A percentile compares a stretch with the other conserved stretches of the same genome.
phyloP scores from a whole-genome alignment of 352 stramenopile genomes.

The Globisporangium recalcitrans region DNA sequence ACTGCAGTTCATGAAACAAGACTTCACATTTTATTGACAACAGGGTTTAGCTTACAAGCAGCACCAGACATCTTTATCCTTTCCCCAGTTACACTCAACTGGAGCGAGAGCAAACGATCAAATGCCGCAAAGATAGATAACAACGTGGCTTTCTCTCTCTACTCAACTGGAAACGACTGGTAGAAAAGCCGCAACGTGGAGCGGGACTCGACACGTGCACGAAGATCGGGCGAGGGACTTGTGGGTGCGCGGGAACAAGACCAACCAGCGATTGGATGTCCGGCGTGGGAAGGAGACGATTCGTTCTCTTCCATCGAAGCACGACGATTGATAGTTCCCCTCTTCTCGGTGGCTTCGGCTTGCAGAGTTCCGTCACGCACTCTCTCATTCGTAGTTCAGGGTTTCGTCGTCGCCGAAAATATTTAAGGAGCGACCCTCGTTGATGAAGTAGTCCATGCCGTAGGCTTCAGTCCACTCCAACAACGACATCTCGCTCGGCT shows the following conservation, averaged over 20 bases:
- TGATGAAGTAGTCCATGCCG: conserved; percentile 76
- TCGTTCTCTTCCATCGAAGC: no score
- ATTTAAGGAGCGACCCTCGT: conserved; percentile 47
- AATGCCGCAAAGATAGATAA: conserved; percentile 9
- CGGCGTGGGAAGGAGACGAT: no score
- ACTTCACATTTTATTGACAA: not conserved
- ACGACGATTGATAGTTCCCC: no score
- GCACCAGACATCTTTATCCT: not conserved
- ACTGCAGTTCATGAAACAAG: not conserved
- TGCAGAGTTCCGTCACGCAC: not conserved
- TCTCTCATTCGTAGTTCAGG: conserved; percentile 42
- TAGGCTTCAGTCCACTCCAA: conserved; percentile 79
- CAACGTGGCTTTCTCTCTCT: not conserved
- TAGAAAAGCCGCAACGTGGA: not conserved
- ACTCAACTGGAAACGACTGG: not conserved
- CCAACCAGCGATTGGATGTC: no score
- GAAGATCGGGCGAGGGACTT: not conserved
- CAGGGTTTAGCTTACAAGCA: conserved; percentile 1
- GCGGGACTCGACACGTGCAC: conserved; percentile 2
- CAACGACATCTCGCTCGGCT: conserved; percentile 58
- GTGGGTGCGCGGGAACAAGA: not conserved
- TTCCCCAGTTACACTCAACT: not conserved
- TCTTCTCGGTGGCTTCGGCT: not conserved
- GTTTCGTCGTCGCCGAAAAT: conserved; percentile 54
- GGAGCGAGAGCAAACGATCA: not conserved